Evolutionary conservation across 805 yeast species (phyloP), one percentile per base, ranked within the genome.

Genomic region (Pichia membranifaciens): DNA sequence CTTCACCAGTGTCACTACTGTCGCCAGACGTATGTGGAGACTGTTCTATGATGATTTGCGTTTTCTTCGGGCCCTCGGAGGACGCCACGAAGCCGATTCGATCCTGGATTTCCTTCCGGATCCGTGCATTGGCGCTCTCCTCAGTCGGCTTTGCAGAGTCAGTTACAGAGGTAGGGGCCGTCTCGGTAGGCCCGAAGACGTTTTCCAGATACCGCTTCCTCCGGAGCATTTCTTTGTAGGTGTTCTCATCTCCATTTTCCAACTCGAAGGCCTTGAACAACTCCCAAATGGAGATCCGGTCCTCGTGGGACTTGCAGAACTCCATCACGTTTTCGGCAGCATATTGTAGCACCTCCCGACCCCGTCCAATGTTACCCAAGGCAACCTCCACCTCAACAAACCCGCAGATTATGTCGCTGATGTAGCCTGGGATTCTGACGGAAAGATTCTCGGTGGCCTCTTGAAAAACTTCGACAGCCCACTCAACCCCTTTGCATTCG

Each of bases 191-290:
- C 12, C 46, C 50, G 35, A 18, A 47, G 4, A 47, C 16, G 15
- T 37, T 53, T 38, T 56, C 62, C 41, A 55, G 43, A 15, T 65
- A 58, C 52, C 87, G 71, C 58, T 81, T 84, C 51, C 70, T 68
- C 40, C 82, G 66, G 21, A 87, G 61, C 90, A 89, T 82, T 18
- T 81, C 83, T 55, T 84, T 87, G 61, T 76, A 88, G 0, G 84
- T 76, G 3, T 71, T 73, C 57, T 85, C 93, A 49, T 75, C 67
- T 4, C 98, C 98, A 60, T 77, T 54, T 13, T 75, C 70, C 31
- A 85, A 60, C 59, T 90, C 98, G 61, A 89, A 87, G 10, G 68
- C 59, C 45, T 81, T 81, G 95, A 96, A 90, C 25, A 64, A 62
- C 1, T 65, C 66, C 95, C 96, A 88, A 29, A 80, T 58, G 1